Conservation (phyloP, 495 filamentous ascomycete genomes). For the Penicillium waksmanii region DNA sequence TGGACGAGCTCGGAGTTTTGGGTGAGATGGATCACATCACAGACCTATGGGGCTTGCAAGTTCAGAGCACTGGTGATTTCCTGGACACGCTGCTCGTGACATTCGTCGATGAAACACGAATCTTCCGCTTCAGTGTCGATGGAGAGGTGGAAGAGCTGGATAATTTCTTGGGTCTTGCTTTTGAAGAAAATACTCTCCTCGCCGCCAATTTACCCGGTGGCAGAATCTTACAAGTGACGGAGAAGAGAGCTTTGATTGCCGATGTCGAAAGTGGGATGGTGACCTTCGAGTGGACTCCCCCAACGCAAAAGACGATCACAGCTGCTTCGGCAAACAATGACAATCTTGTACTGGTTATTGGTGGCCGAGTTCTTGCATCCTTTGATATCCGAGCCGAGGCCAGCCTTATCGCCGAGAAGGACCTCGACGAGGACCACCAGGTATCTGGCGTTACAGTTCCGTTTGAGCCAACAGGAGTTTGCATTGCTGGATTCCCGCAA, state of each 20-base stretch:
- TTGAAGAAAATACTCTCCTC: slow-evolving; percentile 75
- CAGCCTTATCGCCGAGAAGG: slow-evolving; percentile 56
- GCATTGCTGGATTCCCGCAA: slow-evolving; percentile 84
- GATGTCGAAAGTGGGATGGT: slow-evolving; percentile 73
- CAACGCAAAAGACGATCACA: slow-evolving; percentile 64
- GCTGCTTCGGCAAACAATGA: slow-evolving; percentile 74
- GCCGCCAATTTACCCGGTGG: slow-evolving; percentile 63
- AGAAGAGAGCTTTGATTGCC: slow-evolving; percentile 60
- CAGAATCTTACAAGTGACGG: slow-evolving; percentile 79
- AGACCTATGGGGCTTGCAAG: slow-evolving; percentile 68
- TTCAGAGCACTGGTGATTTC: slow-evolving; percentile 44
- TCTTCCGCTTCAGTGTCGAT: slow-evolving; percentile 73
- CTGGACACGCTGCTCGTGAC: slow-evolving; percentile 78
- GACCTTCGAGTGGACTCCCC: slow-evolving; percentile 68
- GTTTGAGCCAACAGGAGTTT: slow-evolving; percentile 50
- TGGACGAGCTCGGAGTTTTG: slow-evolving; percentile 85
- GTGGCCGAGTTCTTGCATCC: slow-evolving; percentile 68
- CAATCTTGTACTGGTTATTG: slow-evolving; percentile 70
- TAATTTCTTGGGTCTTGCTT: slow-evolving; percentile 66
- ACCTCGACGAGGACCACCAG: slow-evolving; percentile 68
- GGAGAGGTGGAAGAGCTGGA: slow-evolving; percentile 88
- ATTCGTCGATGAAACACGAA: slow-evolving; percentile 79
- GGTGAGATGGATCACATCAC: slow-evolving; percentile 77
- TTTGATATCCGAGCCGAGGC: slow-evolving; percentile 65
- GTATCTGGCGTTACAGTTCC: slow-evolving; percentile 81